Evolutionary conservation across 768 basidiomycete genomes (phyloP), one percentile per base, ranked within the genome.

Genomic region (Daedaleopsis nitida): DNA sequence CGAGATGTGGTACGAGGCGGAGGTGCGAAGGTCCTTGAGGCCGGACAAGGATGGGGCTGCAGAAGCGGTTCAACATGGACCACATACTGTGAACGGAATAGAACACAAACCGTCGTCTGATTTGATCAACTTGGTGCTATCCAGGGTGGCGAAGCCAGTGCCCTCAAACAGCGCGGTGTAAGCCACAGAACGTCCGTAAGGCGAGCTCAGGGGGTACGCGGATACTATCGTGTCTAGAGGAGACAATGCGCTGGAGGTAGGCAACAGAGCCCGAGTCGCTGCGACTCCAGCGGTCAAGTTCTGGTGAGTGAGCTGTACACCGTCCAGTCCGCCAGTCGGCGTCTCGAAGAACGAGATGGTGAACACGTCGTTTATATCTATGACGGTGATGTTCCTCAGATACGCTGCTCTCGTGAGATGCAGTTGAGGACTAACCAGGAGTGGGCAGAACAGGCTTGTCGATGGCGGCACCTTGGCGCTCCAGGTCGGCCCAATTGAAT

Each of bases 241-340:
- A 5, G 89, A 84, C 44, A 94, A 66, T 13, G 84, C 77, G 67
- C 86, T 85, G 23, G 89, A 83, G 11, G 86, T 77, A 2, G 95
- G 94, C 66, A 96, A 84, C 21, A 95, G 71, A 5, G 86, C 83
- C 38, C 90, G 86, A 23, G 86, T 77, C 3, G 89, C 90, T 0
- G 92, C 86, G n/a, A 95, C 88, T 37, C 92, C 95, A 4, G 95
- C 92, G 2, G 93, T 96, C 59, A 96, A 70, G 65, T 94, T 94
- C 72, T 90, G 82, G 71, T 94, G 92, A 0, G 92, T 92, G 35
- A 95, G 75, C 60, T 86, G 86, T 9, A 82, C 83, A 23, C 83
- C 88, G 58, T 82, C 83, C 9, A 88, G 70, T 42, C 80, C 77
- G 37, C 88, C 83, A 19, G 79, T 74, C 19, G 80, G 67, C 1